Evolutionary conservation across 164 flowering plant genomes (phyloP), one percentile per base, ranked within the genome.

Genomic region (Litsea cubeba): DNA sequence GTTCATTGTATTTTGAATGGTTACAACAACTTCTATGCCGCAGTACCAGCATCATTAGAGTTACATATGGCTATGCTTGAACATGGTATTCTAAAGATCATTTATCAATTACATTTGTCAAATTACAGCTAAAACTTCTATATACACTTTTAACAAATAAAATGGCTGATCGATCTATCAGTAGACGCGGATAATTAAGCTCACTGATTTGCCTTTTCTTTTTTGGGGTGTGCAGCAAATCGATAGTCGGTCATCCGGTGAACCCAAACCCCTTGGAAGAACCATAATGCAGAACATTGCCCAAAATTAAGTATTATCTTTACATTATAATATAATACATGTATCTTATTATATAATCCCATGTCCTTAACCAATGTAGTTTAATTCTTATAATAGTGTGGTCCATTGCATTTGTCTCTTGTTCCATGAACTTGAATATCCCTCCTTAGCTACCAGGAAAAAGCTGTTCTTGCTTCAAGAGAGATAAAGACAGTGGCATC

Each of bases 371-470:
- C 26, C 69, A 24, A 66, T 25, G 28, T 63, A 32, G 35, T 32
- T 66, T 14, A 30, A 49, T 46, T 24, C 30, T 2, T 71, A 71
- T 28, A 71, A 71, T 58, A 58, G 25, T 30, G 40, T 11, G 65
- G 65, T 51, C 68, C 74, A 72, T 72, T 72, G 68, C 65, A 72
- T 72, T 72, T 62, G 74, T 72, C 74, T 62, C 58, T 62, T 62
- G 67, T 46, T 62, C n/a, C 60, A 54, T 14, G 60, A 20, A 54
- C 60, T 54, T 15, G 60, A 54, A 54, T 54, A 54, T 20, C 60
- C 17, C n/a, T 2, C 60, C 60, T 17, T 54, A 18, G 60, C 46
- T 40, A 40, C 46, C 62, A 51, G 22, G 60, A 54, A 17, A 54
- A 54, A 54, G 60, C 20, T 54, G 40, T 66, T 17, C 26, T 25